Base-by-base conservation (phyloP, 2,329 filamentous ascomycete species). In the Arthrinium phaeospermum region DNA sequence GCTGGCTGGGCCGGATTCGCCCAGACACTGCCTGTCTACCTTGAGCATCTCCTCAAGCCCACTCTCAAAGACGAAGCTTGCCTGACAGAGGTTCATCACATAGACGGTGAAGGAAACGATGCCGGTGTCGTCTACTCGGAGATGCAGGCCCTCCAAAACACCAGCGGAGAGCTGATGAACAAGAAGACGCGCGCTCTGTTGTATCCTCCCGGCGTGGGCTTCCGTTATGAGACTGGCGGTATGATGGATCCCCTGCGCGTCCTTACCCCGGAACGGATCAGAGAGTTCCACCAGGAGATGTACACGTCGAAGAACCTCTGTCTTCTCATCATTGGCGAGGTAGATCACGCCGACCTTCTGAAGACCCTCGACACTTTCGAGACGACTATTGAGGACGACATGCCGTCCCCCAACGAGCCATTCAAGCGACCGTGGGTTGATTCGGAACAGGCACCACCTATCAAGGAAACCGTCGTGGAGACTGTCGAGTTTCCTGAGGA, bases 111-210 rank as follows among this genome's bases (percentile, higher is more conserved):
- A 76, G 96, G 96, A 72, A 93, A 98, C 75, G 96, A 99, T 87
- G 96, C 96, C 57, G 96, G 95, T 74, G 95, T 98, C 1, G 96
- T 99, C 12, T 99, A 99, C 83, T 98, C 96, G 0, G 96, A 99
- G 83, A 99, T 99, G 96, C 96, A 99, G 83, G 96, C 92, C 34
- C 91, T 98, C 2, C 93, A 98, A 80, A 97, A 97, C 80, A 92
- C 91, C 70, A 91, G 93, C 75, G 86, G 88, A 10, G 94, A 98
- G 81, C 90, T 98, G 72, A 98, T 98, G 89, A 94, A 98, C 75
- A 86, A 98, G 72, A 89, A 90, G 75, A 92, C 94, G 70, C 92
- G 94, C 53, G 91, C 94, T 2, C 85, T 96, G 64, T 86, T 98
- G 47, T 99, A 98, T 77, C 95, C 95, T 0, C 91, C 96, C 81